Base-by-base conservation (phyloP, 768 basidiomycete genomes). In the Mycena indigotica region DNA sequence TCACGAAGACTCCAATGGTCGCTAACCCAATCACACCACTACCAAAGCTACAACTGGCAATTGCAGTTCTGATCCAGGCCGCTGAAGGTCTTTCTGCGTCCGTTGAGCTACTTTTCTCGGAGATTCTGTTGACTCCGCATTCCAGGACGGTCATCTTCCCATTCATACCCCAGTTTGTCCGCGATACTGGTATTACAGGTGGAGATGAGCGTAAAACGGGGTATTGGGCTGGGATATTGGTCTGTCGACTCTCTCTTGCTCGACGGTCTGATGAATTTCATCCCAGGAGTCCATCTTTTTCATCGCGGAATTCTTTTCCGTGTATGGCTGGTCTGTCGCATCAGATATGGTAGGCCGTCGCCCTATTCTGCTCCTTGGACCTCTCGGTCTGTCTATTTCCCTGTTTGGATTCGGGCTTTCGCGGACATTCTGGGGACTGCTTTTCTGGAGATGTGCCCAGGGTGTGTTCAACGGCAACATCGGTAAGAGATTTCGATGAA, bases 121-220 rank as follows among this genome's bases (percentile, higher is more conserved):
- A n/a, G n/a, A n/a, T 35, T 35, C 17, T 35, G 8, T 35, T 35
- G 10, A 24, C 19, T 21, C 6, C 5, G 5, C 15, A 26, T 48
- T n/a, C 25, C 23, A 44, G 41, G 23, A 44, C 13, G 40, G 78
- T 84, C 48, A 84, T 85, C 52, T 75, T 76, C 26, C 84, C 84
- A 2, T 84, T 84, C 61, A 52, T 66, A 13, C 58, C 61, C 16
- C 66, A 70, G 30, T 65, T 71, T 3, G 66, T 73, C 24, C 65
- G 64, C 6, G 66, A 69, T 51, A 65, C 67, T 2, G 70, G 70
- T 5, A 62, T 73, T 1, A 70, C 67, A 4, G 59, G 63, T 3
- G 67, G 66, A 10, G 65, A 72, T 35, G 68, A 71, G 44, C 57
- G 61, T 5, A 65, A 63, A 50, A 70, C 67, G 4, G 72, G 72